Conservation (phyloP, 1,139 yeast species). For the Suzukiozyma palmioleophila region DNA sequence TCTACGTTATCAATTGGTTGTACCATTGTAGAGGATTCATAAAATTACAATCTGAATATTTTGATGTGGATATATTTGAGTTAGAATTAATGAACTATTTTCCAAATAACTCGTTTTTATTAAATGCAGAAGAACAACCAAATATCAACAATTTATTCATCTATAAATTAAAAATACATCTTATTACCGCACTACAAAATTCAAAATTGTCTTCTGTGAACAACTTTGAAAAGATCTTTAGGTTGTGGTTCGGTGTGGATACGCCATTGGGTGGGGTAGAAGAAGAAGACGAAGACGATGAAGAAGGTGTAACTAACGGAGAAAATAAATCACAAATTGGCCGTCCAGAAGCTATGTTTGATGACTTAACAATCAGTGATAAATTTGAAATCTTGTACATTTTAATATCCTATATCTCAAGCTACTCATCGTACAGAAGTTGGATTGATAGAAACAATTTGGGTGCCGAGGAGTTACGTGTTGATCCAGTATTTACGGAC, state of each 20-base stretch:
- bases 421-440: constrained; percentile 35
- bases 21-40: constrained; percentile 42
- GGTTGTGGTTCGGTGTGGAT: constrained; percentile 38
- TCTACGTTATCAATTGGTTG: constrained; percentile 50
- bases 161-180: constrained; percentile 35
- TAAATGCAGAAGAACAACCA: constrained; percentile 25
- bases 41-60: constrained; percentile 41
- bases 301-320: constrained; percentile 11
- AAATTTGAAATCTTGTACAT: constrained; percentile 45
- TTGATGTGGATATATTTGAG: constrained; percentile 53
- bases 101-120: constrained; percentile 16
- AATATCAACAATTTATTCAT: constrained; percentile 23
- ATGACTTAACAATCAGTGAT: constrained; percentile 32
- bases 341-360: constrained; percentile 25
- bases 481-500: constrained; percentile 18
- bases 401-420: constrained; percentile 35
- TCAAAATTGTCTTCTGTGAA: constrained; percentile 23
- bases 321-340: constrained; percentile 3
- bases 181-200: constrained; percentile 32
- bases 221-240: constrained; percentile 45
- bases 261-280: constrained; percentile 34
- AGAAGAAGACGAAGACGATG: constrained; percentile 17
- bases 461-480: constrained; percentile 27
- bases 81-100: constrained; percentile 42
- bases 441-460: constrained; percentile 39